Base-by-base conservation (phyloP, 148 eudicot genomes). In the Chenopodium formosanum region DNA sequence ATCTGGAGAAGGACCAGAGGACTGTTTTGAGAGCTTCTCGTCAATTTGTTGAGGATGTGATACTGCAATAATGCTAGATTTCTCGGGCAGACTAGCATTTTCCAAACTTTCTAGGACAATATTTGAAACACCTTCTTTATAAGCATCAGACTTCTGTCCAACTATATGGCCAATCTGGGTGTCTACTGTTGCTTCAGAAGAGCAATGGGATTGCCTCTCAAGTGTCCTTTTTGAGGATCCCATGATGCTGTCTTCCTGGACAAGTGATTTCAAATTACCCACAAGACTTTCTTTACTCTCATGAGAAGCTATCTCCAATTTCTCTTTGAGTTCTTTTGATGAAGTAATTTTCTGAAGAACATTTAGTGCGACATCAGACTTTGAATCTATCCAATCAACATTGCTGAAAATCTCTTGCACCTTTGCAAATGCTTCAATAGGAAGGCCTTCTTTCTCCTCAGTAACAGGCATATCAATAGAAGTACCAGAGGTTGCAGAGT, bases 351-450 rank as follows among this genome's bases (percentile, higher is more conserved):
- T 80, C 76, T 88, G 87, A 64, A 87, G 88, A 80, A 85, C 87
- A 81, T 78, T 83, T 68, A 83, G 83, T 46, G 88, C 88, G 72
- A 83, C 81, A 75, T 89, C 97, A 14, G 79, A 19, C 62, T 84
- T 87, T 40, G 89, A 74, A 74, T 85, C 91, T 20, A 82, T 76
- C 94, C 91, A 94, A 80, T 94, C 95, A 78, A 90, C 90, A 20
- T 67, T 85, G 88, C 83, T 90, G 82, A 92, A 91, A 37, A 88
- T 87, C 82, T 94, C 94, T 70, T 89, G 88, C 75, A 89, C 91
- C 82, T 86, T 88, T 47, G 86, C 88, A 86, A 91, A 94, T 84
- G 96, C 96, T 88, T 93, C 94, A 76, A 89, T 78, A 32, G 93
- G 93, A 77, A 91, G 93, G 83, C 92, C 94, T 83, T 86, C 91